Percentiles rank a stretch among this genome's conserved stretches.
phyloP scores from a whole-genome alignment of 2,329 filamentous ascomycete genomes.

The Tothia fuscella region DNA sequence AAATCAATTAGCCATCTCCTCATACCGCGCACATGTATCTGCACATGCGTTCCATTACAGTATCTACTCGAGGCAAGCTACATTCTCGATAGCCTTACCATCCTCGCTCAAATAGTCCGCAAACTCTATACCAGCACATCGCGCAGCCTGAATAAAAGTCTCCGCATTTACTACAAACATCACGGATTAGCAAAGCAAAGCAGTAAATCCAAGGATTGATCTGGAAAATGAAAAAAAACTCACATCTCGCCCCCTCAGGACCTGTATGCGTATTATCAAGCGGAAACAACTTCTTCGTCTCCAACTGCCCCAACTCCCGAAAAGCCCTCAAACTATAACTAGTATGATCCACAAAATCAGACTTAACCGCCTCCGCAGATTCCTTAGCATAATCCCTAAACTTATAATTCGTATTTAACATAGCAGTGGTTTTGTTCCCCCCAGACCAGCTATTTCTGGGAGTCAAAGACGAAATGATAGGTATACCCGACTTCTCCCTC shows the following conservation, averaged over 20 bases:
- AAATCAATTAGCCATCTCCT: no score
- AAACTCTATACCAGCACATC: background rate
- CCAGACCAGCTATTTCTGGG: background rate
- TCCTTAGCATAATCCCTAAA: background rate
- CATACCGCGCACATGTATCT: no score
- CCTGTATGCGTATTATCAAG: background rate
- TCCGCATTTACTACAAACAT: background rate
- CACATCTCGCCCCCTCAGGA: background rate
- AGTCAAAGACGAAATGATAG: background rate
- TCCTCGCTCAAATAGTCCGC: background rate
- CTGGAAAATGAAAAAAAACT: background rate
- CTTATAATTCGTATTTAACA: background rate
- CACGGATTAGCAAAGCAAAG: background rate
- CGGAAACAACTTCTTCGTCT: background rate
- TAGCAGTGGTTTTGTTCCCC: background rate
- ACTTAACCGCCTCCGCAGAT: background rate
- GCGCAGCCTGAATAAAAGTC: background rate
- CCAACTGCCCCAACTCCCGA: background rate
- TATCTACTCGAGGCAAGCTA: no score
- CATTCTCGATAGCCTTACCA: background rate
- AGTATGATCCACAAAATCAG: slow-evolving; percentile 1
- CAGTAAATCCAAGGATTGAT: background rate
- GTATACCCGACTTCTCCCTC: background rate
- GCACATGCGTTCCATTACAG: no score
- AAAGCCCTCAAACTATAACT: background rate